Evolutionary conservation across 805 yeast genomes (phyloP).

Genomic region (Candida nemodendra): DNA sequence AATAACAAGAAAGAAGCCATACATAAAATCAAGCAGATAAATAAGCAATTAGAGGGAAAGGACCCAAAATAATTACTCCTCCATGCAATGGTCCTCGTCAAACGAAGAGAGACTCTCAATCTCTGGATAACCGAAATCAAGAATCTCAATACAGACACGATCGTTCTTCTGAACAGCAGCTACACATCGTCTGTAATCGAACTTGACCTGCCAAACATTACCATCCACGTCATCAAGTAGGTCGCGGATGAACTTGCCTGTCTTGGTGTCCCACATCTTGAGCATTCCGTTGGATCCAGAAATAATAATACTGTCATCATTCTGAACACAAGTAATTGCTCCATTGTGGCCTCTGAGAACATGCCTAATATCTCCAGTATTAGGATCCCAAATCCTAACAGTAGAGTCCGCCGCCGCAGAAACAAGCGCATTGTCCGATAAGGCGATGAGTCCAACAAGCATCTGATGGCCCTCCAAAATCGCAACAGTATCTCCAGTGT

Average conservation of each 20-base stretch:
- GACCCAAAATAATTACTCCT: slow-evolving; percentile 6
- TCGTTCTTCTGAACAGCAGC: slow-evolving; percentile 80
- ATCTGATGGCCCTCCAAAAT: slow-evolving; percentile 86
- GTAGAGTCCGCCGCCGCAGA: slow-evolving; percentile 97
- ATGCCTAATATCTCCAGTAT: slow-evolving; percentile 60
- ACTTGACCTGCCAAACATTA: slow-evolving; percentile 92
- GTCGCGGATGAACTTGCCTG: slow-evolving; percentile 74
- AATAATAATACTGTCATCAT: slow-evolving; percentile 77
- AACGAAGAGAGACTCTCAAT: slow-evolving; percentile 9
- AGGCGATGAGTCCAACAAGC: slow-evolving; percentile 81
- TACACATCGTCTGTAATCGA: slow-evolving; percentile 79
- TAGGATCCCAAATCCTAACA: slow-evolving; percentile 89
- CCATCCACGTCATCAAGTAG: slow-evolving; percentile 73
- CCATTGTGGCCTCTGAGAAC: slow-evolving; percentile 78
- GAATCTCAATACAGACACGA: slow-evolving; percentile 75
- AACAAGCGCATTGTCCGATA: slow-evolving; percentile 73
- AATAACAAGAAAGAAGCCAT: too few relatives aligned
- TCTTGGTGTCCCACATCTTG: slow-evolving; percentile 81
- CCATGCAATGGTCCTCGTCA: slow-evolving; percentile 15
- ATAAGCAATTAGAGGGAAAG: too few relatives aligned
- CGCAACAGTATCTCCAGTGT: slow-evolving; percentile 65
- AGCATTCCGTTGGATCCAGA: slow-evolving; percentile 88
- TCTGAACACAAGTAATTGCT: slow-evolving; percentile 92
- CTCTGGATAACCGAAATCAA: slow-evolving; percentile 62
- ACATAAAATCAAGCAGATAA: too few relatives aligned